Conservation (phyloP, 2,329 filamentous ascomycete genomes). For the Aspergillus melleus region DNA sequence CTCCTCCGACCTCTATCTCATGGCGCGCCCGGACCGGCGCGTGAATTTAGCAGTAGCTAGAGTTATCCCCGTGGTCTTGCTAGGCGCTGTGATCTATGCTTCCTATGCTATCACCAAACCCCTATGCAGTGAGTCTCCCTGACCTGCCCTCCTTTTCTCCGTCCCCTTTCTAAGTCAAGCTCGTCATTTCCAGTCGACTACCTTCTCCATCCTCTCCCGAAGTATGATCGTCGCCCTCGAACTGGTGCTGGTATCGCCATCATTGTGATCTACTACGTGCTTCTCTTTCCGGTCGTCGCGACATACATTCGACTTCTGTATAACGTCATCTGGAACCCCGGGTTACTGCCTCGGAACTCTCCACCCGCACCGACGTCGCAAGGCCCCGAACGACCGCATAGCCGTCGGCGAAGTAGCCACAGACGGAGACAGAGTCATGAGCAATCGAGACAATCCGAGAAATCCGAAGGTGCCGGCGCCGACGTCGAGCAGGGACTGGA, state of each 20-base stretch:
- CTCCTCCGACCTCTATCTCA: conserved; percentile 23
- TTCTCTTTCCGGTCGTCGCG: conserved; percentile 65
- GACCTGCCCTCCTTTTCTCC: background rate
- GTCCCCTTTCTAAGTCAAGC: background rate
- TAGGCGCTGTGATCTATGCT: conserved; percentile 65
- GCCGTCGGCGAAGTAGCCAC: conserved; percentile 16
- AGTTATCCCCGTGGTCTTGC: conserved; percentile 68
- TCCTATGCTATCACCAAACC: conserved; percentile 70
- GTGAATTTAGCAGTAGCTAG: conserved; percentile 62
- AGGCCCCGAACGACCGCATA: conserved; percentile 17
- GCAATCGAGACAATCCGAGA: background rate
- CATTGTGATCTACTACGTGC: conserved; percentile 69
- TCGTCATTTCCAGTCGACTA: conserved; percentile 61
- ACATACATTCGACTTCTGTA: conserved; percentile 72
- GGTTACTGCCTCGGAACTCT: conserved; percentile 67
- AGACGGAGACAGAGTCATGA: conserved; percentile 22
- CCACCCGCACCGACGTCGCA: conserved; percentile 33
- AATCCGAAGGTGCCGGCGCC: conserved; percentile 21
- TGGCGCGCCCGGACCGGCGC: conserved; percentile 41
- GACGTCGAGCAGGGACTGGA: conserved; percentile 31
- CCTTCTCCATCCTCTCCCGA: conserved; percentile 56
- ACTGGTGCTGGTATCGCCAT: conserved; percentile 65
- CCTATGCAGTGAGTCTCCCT: conserved; percentile 61
- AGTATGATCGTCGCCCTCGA: conserved; percentile 44
- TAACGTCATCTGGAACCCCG: conserved; percentile 69